Conservation (phyloP, 257 asterid genomes). For the Coffea eugenioides region DNA sequence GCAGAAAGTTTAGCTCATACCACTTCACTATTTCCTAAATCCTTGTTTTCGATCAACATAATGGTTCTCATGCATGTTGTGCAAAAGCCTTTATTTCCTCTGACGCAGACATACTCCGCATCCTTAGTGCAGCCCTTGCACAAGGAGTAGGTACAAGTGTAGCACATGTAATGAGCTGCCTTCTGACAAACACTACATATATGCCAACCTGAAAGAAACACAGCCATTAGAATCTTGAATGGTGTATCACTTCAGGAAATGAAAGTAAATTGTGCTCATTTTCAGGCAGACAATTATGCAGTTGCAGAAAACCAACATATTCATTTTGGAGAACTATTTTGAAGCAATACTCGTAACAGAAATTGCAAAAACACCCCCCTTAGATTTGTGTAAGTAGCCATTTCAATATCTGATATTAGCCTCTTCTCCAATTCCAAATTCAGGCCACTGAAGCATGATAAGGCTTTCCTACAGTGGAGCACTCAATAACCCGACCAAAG, state of each 20-base stretch:
- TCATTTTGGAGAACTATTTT: not conserved
- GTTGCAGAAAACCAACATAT: slow-evolving; percentile 1
- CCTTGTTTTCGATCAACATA: slow-evolving; percentile 86
- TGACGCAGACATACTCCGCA: slow-evolving; percentile 63
- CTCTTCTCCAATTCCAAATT: not conserved
- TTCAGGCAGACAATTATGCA: not conserved
- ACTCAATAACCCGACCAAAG: not conserved
- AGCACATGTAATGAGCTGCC: slow-evolving; percentile 75
- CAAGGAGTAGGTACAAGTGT: slow-evolving; percentile 89
- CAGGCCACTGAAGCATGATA: not conserved
- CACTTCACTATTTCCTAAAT: slow-evolving; percentile 56
- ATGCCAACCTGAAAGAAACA: slow-evolving; percentile 89
- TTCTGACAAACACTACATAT: slow-evolving; percentile 87
- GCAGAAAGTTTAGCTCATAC: slow-evolving; percentile 39
- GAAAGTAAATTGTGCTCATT: not conserved
- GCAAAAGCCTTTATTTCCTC: slow-evolving; percentile 93
- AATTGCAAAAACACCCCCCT: not conserved
- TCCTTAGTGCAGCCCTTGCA: slow-evolving; percentile 81
- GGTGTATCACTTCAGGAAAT: not conserved
- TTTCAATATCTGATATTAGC: not conserved
- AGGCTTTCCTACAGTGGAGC: not conserved
- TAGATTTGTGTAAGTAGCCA: not conserved
- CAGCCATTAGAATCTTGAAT: not conserved
- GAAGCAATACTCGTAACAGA: not conserved
- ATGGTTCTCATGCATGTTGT: slow-evolving; percentile 82